Percentiles rank a stretch among this genome's conserved stretches.
phyloP scores from a whole-genome alignment of 176 grass and related monocot genomes.

The Oropetium thomaeum region DNA sequence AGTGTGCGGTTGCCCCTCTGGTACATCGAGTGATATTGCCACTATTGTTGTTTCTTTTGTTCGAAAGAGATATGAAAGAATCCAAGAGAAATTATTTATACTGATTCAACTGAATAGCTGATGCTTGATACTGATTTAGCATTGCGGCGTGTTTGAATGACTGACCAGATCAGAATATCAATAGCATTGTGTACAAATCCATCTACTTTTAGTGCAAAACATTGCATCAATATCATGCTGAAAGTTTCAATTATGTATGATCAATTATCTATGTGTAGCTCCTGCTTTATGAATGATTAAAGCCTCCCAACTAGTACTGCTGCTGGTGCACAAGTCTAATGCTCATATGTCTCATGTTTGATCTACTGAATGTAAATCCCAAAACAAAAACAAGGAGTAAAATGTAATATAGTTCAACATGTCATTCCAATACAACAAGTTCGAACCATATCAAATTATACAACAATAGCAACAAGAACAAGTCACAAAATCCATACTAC shows the following conservation, averaged over 20 bases:
- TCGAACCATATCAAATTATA: too few relatives aligned
- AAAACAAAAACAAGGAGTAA: not conserved
- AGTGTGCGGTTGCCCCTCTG: conserved; percentile 22
- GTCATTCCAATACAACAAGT: too few relatives aligned
- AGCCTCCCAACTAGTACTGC: not conserved
- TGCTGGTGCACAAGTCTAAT: not conserved
- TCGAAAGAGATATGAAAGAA: conserved; percentile 36
- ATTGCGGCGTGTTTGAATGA: not conserved
- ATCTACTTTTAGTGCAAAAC: not conserved
- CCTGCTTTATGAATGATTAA: not conserved
- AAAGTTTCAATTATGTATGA: not conserved
- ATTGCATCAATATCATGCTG: not conserved
- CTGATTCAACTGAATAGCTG: not conserved
- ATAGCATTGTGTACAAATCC: not conserved
- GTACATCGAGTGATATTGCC: conserved; percentile 11
- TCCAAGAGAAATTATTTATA: conserved; percentile 20
- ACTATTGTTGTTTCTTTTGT: conserved; percentile 29
- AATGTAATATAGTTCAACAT: too few relatives aligned
- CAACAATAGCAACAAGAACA: too few relatives aligned
- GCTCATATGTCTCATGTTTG: not conserved
- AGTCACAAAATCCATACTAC: too few relatives aligned
- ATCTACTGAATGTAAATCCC: too few relatives aligned
- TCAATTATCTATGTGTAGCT: conserved; percentile 9
- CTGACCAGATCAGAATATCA: not conserved
- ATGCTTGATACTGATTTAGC: not conserved